phyloP scores from a whole-genome alignment of 768 basidiomycete species.

The Mycena crocata region DNA sequence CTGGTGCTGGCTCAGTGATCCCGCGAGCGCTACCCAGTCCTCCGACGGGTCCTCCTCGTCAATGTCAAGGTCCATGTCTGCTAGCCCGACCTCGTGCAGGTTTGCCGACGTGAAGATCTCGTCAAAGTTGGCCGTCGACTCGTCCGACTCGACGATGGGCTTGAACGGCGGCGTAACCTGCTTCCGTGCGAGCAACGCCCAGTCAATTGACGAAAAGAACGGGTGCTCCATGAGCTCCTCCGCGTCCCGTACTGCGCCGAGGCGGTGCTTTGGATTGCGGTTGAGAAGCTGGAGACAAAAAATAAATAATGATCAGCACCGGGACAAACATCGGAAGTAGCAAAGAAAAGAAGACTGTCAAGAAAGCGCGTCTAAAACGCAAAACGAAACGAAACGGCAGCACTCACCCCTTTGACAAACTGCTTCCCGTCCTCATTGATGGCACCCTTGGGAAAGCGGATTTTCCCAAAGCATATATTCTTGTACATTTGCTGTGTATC shows the following conservation, averaged over 20 bases:
- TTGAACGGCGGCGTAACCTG: constrained; percentile 98
- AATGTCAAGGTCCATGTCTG: constrained; percentile 61
- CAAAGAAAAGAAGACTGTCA: constrained; percentile 29
- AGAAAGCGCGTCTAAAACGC: constrained; percentile 20
- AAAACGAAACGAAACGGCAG: constrained; percentile 18
- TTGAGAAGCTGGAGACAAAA: constrained; percentile 81
- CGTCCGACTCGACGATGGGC: constrained; percentile 97
- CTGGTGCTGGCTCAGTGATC: constrained; percentile 57
- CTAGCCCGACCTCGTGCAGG: constrained; percentile 75
- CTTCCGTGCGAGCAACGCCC: constrained; percentile 86
- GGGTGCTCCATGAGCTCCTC: constrained; percentile 95
- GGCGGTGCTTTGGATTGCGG: constrained; percentile 96
- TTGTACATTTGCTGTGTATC: constrained; percentile 99
- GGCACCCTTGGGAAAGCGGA: constrained; percentile 95
- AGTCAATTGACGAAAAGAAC: constrained; percentile 94
- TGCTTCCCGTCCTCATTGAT: constrained; percentile 98
- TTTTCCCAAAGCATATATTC: constrained; percentile 98
- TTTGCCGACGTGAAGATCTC: constrained; percentile 97
- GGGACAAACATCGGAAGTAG: constrained; percentile 21
- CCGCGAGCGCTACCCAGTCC: constrained; percentile 63
- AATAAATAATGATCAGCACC: constrained; percentile 34
- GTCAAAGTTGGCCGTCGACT: constrained; percentile 98
- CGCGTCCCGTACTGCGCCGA: constrained; percentile 91
- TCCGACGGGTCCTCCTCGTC: constrained; percentile 78
- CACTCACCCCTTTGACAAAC: constrained; percentile 96